Conservation (phyloP, 73 alveolate species). For the Stentor roeselii region DNA sequence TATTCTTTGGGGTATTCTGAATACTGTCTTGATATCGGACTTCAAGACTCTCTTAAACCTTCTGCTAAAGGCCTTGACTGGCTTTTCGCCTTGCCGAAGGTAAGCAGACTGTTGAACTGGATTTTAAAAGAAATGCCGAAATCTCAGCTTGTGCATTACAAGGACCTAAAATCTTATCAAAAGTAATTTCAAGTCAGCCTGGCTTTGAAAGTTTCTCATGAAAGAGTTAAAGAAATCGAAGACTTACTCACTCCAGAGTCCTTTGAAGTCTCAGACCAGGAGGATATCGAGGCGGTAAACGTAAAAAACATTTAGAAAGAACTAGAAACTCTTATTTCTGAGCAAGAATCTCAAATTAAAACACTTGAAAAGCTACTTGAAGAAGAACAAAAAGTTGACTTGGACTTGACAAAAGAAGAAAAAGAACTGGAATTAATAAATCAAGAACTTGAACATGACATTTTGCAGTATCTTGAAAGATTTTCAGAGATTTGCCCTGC, state of each 20-base stretch:
- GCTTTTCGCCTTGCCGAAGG: neutral
- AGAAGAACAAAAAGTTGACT: neutral
- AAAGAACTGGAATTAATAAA: no score
- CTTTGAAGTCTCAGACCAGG: neutral
- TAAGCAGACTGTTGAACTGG: neutral
- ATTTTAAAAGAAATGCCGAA: neutral
- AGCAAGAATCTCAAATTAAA: neutral
- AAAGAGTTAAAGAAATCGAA: neutral
- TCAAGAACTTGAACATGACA: neutral
- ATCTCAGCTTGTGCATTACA: neutral
- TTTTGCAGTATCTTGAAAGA: neutral
- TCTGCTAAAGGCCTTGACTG: neutral
- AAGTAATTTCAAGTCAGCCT: neutral
- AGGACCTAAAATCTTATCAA: neutral
- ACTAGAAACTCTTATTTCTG: neutral
- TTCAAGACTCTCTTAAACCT: neutral
- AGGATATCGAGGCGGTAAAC: neutral
- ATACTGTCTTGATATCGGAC: no score
- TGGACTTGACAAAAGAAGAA: neutral
- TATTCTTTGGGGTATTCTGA: neutral
- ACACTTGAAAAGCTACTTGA: neutral
- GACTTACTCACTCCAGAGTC: neutral
- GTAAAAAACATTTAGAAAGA: neutral
- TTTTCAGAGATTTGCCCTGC: neutral
- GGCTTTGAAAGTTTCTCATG: neutral